Evolutionary conservation across 2,329 filamentous ascomycete species (phyloP).

Genomic region (Trichoderma brevicompactum): DNA sequence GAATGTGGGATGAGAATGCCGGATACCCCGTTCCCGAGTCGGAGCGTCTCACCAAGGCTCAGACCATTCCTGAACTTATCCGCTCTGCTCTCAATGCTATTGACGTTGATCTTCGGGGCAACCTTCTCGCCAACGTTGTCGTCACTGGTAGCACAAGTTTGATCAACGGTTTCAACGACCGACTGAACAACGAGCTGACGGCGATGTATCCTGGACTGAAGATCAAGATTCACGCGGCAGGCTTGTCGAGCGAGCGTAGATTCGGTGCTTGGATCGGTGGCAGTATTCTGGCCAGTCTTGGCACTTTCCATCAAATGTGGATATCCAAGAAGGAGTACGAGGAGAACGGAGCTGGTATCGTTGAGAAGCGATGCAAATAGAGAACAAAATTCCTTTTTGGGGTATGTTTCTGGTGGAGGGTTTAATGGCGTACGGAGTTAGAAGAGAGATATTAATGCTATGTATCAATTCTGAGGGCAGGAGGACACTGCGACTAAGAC

Average conservation of each 20-base stretch:
- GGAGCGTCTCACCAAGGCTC: slow-evolving; percentile 64
- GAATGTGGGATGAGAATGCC: slow-evolving; percentile 85
- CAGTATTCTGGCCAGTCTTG: slow-evolving; percentile 91
- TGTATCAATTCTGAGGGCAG: slow-evolving; percentile 17
- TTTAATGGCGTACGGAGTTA: slow-evolving; percentile 44
- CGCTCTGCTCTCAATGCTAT: slow-evolving; percentile 76
- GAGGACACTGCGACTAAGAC: slow-evolving; percentile 11
- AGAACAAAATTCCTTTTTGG: slow-evolving; percentile 13
- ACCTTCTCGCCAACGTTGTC: slow-evolving; percentile 86
- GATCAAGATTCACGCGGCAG: slow-evolving; percentile 86
- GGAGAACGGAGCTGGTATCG: slow-evolving; percentile 86
- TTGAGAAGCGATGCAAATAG: slow-evolving; percentile 96
- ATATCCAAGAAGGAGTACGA: slow-evolving; percentile 97
- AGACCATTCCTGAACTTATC: slow-evolving; percentile 84
- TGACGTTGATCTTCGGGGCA: slow-evolving; percentile 85
- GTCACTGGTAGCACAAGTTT: slow-evolving; percentile 88
- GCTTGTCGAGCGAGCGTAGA: slow-evolving; percentile 82
- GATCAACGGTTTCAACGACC: slow-evolving; percentile 89
- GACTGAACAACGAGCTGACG: slow-evolving; percentile 82
- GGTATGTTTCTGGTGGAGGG: slow-evolving; percentile 25
- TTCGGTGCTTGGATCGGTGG: slow-evolving; percentile 97
- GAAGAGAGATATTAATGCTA: slow-evolving; percentile 35
- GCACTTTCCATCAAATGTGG: slow-evolving; percentile 99
- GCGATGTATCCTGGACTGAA: slow-evolving; percentile 81
- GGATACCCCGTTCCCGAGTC: slow-evolving; percentile 59